Base-by-base conservation (phyloP, 2,329 filamentous ascomycete species). In the Calonectria henricotiae region DNA sequence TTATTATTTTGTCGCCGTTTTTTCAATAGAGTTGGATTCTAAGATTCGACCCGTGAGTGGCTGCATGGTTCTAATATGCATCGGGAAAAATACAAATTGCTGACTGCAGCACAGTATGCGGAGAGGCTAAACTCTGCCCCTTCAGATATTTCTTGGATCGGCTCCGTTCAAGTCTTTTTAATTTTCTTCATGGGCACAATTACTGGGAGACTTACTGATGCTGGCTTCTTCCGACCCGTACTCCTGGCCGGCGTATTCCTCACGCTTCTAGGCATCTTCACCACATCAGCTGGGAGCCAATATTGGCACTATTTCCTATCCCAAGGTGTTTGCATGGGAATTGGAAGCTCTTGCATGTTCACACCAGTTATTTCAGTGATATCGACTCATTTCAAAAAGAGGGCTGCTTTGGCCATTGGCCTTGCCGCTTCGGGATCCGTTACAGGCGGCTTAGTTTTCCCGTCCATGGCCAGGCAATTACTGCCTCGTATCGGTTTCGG, bases 361-460 rank as follows among this genome's bases (percentile, higher is more conserved):
- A 61, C 55, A 12, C 55, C 55, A 27, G 55, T 61, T 2, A 61
- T 61, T 17, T 61, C 55, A 61, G 55, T 61, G 7, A 61, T 61
- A 41, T 61, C 55, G 8, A 61, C 55, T 3, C 39, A 61, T 44
- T 61, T 61, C 39, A 30, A 61, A 11, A 61, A 61, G 39, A 61
- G 7, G 39, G 55, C 55, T n/a, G 23, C 55, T 1, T 6, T 61
- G 8, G 55, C 55, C 3, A 61, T 61, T 37, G 55, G 55, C 15
- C 55, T 61, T 32, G 55, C 55, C 9, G 55, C 55, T 43, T 61
- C 55, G 3, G 55, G 55, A 0, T 61, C 55, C 15, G 55, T 61
- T 17, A 61, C 55, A 4, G 55, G 55, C 2, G 55, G 55, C 13
- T 61, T 61, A 9, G 25, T 61, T 12, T 61, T 61, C 15, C 55